Base-by-base conservation (phyloP, 164 flowering plant species). In the Magnolia changhungtana region DNA sequence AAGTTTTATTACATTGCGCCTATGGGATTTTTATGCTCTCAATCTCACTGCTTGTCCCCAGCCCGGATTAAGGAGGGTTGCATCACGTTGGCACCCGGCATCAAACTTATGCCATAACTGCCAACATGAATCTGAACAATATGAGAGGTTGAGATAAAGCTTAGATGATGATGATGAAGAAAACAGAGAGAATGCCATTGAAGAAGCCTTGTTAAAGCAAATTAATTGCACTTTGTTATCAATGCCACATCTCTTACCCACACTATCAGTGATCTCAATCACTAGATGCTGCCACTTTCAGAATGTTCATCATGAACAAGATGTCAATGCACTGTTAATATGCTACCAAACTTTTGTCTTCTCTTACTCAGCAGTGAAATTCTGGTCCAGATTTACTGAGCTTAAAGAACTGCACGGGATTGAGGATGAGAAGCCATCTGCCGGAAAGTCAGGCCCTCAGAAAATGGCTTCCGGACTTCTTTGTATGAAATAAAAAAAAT, bases 401-500 rank as follows among this genome's bases (percentile, higher is more conserved):
- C 97, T 94, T 50, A 94, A 90, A 85, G 61, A 72, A 45, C 80
- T 79, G 58, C 92, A 94, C 85, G 99, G 97, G 50, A 90, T 96
- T 72, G 98, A 94, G 74, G 95, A 94, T 85, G 94, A 87, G 79
- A 89, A 85, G 79, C 86, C 88, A 71, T 76, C 85, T n/a, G 72
- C 37, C 66, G 86, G 80, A 72, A 77, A 82, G 51, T 78, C 86
- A 27, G 98, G 97, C 63, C 93, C 92, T 70, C 93, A 92, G 74
- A 96, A 91, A 84, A 87, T 92, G 97, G 81, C 93, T 29, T 86
- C 96, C 8, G 97, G 98, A 76, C 92, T 96, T 58, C 63, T 96
- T 51, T 86, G 99, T 96, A 90, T 74, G 89, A n/a, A 31, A 8
- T 13, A 24, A 23, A 31, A 14, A 50, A 68, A 14, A 8, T 8